These are phyloP conservation scores for Xylaria scruposa DNA, from an alignment of 495 filamentous ascomycete species.

Conservation along the genomic window DNA sequence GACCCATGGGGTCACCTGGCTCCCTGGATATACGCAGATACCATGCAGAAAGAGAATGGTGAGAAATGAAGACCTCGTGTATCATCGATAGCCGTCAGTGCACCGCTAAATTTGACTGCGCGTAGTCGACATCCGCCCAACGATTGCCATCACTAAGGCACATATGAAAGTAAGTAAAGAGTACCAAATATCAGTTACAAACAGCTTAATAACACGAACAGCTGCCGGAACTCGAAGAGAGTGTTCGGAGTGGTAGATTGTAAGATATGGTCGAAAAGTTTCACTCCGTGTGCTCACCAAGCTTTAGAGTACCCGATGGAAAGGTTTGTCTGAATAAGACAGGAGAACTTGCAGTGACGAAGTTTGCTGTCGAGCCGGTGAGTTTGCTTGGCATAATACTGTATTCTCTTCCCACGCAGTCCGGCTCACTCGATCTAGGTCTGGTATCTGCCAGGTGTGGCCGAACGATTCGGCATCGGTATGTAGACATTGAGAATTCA, in stretches of 20 bases:
- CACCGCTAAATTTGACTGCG: conserved; percentile 28
- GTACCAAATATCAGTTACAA: not conserved
- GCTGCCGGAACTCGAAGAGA: conserved; percentile 89
- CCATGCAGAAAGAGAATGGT: conserved; percentile 69
- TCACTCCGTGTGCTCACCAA: conserved; percentile 27
- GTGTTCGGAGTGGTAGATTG: conserved; percentile 78
- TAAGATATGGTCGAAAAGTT: conserved; percentile 33
- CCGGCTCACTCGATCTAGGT: conserved; percentile 49
- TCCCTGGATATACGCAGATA: conserved; percentile 77
- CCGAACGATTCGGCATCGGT: conserved; percentile 92
- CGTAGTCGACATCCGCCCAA: conserved; percentile 84
- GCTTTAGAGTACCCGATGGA: conserved; percentile 73
- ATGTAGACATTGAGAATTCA: conserved; percentile 34
- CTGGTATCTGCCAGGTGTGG: conserved; percentile 96
- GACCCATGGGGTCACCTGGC: conserved; percentile 91
- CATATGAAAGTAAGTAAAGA: conserved; percentile 76
- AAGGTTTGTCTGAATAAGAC: conserved; percentile 82
- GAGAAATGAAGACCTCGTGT: conserved; percentile 18
- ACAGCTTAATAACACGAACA: conserved; percentile 37
- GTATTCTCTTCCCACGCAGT: not conserved
- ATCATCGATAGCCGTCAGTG: conserved; percentile 5
- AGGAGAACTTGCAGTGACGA: conserved; percentile 93
- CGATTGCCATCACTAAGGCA: conserved; percentile 91
- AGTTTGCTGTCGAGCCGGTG: conserved; percentile 92
- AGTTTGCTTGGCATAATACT: conserved; percentile 32